Evolutionary conservation across 2,329 filamentous ascomycete genomes (phyloP), one percentile per base, ranked within the genome.

Genomic region (Cytospora paraplurivora): DNA sequence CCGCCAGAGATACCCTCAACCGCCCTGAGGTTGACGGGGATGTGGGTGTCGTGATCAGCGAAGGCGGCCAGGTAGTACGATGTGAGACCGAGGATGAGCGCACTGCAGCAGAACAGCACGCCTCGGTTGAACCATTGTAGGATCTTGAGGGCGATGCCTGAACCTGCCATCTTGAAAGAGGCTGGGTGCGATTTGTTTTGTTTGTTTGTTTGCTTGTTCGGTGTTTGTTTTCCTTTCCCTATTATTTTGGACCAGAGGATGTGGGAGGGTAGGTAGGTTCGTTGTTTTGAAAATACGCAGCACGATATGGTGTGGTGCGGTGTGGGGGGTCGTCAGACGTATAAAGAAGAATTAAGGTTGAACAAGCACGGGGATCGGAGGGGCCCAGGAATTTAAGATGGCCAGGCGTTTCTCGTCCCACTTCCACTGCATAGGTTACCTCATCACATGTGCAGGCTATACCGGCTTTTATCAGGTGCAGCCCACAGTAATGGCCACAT

Each of bases 31-130:
- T 85, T 88, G 69, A 76, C 85, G 19, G 83, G 80, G 68, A 93
- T 93, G 63, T 72, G 63, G 15, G 88, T 75, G 69, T 87, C 71
- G 76, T 92, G 86, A 71, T 88, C 85, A 66, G 84, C 75, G 15
- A 93, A 84, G 10, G 89, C 84, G 10, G 89, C 86, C 56, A 97
- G 85, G 82, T 93, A 96, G 82, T 96, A 97, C 56, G 88, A 88
- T 81, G 89, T 93, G 71, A 95, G 85, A 69, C 85, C 89, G 66
- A 97, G 84, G 66, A 94, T 84, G 68, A 96, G 82, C 64, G 83
- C 86, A 10, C 89, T 82, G 74, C 87, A 91, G 73, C 85, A 81
- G 76, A 96, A 89, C 71, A 92, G 86, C 62, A 97, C 77, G 68
- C 83, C 77, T 69, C 94, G 91, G 71, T 96, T 79, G 74, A 88